Conservation (phyloP, 208 protist species). For the Trypanosoma conorhini region DNA sequence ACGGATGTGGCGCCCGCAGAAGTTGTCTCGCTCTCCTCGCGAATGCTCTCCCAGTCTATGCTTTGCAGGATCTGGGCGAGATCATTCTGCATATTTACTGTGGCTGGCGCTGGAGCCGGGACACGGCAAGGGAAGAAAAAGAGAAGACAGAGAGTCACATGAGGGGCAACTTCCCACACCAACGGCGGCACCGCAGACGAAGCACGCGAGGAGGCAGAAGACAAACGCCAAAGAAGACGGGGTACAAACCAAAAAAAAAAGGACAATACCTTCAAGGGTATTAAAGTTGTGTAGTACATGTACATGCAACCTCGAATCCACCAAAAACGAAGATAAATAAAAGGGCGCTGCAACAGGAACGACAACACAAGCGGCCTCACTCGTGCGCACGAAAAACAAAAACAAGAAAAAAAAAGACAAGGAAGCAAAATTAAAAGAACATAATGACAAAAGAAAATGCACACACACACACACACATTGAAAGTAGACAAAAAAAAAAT, state of each 20-base stretch:
- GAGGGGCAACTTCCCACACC: not conserved
- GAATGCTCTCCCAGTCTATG: conserved; percentile 22
- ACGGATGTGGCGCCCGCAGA: not conserved
- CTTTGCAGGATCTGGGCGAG: conserved; percentile 16
- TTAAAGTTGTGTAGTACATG: not conserved
- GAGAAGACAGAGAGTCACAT: not conserved
- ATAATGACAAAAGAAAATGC: conserved; percentile 1
- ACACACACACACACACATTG: not conserved
- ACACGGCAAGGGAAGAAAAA: not conserved
- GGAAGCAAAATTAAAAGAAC: not conserved
- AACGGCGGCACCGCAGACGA: not conserved
- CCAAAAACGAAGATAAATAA: not conserved
- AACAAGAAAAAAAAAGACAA: not conserved
- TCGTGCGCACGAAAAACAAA: not conserved
- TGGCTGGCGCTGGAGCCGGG: not conserved
- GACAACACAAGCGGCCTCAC: not conserved
- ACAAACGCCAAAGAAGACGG: not conserved
- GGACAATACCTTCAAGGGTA: not conserved
- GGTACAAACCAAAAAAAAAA: not conserved
- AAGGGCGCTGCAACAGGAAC: not conserved
- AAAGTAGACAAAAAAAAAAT: not conserved
- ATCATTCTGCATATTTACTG: conserved; percentile 11
- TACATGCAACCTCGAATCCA: not conserved
- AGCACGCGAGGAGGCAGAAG: not conserved
- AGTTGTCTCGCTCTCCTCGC: not conserved